Conservation (phyloP, 2,329 filamentous ascomycete species). For the Zopfia rhizophila region DNA sequence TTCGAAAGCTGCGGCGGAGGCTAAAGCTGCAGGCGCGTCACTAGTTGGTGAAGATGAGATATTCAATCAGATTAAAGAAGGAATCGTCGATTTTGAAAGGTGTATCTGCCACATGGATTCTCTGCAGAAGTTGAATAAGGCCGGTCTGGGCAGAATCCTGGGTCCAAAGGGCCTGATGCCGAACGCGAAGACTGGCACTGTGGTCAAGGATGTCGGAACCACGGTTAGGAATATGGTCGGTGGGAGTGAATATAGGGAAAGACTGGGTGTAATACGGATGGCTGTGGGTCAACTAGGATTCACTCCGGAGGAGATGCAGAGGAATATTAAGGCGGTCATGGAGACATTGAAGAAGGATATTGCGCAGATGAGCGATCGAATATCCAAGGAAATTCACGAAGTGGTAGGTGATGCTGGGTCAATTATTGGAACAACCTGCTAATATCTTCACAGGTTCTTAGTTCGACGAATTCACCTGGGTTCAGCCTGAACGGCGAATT, state of each 20-base stretch:
- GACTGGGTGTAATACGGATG: slow-evolving; percentile 83
- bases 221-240: slow-evolving; percentile 85
- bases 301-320: slow-evolving; percentile 84
- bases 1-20: slow-evolving; percentile 77
- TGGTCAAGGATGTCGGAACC: slow-evolving; percentile 81
- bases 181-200: slow-evolving; percentile 84
- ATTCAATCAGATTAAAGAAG: slow-evolving; percentile 80
- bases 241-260: slow-evolving; percentile 87
- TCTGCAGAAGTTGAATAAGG: slow-evolving; percentile 81
- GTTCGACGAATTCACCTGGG: slow-evolving; percentile 86
- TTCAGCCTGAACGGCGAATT: slow-evolving; percentile 87
- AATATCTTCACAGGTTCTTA: slow-evolving; percentile 72
- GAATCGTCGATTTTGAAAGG: slow-evolving; percentile 86
- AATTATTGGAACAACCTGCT: slow-evolving; percentile 27
- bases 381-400: slow-evolving; percentile 78
- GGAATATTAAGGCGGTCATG: slow-evolving; percentile 84
- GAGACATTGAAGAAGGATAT: slow-evolving; percentile 82
- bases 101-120: slow-evolving; percentile 86
- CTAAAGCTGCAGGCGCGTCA: slow-evolving; percentile 79
- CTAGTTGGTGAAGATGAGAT: slow-evolving; percentile 87
- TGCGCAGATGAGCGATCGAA: slow-evolving; percentile 68
- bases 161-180: slow-evolving; percentile 95
- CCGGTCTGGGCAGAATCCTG: slow-evolving; percentile 80
- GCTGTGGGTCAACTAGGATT: slow-evolving; percentile 92
- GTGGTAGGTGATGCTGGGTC: slow-evolving; percentile 61